Evolutionary conservation across 83 land plant genomes (phyloP), one percentile per base, ranked within the genome.

Genomic region (Picea abies): DNA sequence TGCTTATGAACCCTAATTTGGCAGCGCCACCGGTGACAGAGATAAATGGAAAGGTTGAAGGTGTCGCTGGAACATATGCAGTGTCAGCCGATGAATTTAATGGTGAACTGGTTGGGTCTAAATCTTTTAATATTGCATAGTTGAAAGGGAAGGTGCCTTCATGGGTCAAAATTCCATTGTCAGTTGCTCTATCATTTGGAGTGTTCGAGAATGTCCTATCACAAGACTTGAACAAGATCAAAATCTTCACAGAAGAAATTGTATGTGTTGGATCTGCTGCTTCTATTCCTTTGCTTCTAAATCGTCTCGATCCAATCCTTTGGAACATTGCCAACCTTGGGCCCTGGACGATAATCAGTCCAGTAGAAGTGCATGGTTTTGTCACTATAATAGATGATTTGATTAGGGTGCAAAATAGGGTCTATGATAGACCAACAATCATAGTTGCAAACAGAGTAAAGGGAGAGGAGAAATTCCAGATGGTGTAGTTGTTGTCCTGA

Each of bases 381-480:
- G 84, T 92, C 12, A 83, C 61, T 26, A 85, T 78, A 11, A 89
- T 90, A 19, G 75, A 84, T 67, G 89, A 90, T 20, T 79, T 90
- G 56, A 72, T 82, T 70, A 81, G 82, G 23, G 87, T 88, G 22
- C 92, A 90, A 82, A 86, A 86, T 65, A 92, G 84, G 69, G 78
- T 82, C 52, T 92, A 79, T 72, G 68, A 83, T 16, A 84, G 67
- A 39, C 94, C 94, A 39, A 92, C 92, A 26, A 84, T 92, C 23
- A 37, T 92, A 63, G 79, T 92, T 49, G 86, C 91, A 73, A 84
- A 82, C 14, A 90, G 83, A 65, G 92, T 92, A 25, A 86, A 76
- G 67, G 94, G 92, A 47, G 92, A 90, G 76, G 89, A 83, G 94
- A 92, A 76, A 92, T 92, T 82, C 94, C 92, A 71, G 88, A 87